A percentile compares a stretch with the other conserved stretches of the same genome.
Conservation (phyloP, 805 yeast species). For the Allodekkera sacchari region DNA sequence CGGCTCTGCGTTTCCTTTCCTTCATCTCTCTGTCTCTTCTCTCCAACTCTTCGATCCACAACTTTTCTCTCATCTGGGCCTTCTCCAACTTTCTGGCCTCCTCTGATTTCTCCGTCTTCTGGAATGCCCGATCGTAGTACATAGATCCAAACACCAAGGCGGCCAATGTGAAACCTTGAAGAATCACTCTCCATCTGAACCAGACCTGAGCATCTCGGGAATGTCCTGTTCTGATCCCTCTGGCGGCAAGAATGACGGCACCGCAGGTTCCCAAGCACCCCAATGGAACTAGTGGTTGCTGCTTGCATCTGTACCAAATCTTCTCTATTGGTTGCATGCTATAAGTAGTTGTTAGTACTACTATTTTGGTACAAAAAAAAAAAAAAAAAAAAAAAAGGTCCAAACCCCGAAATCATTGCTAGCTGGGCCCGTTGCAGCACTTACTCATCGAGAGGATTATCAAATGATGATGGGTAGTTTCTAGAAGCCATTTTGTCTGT, state of each 20-base stretch:
- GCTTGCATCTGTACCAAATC: conserved; percentile 55
- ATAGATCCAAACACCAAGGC: conserved; percentile 79
- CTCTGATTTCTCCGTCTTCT: conserved; percentile 33
- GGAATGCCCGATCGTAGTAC: conserved; percentile 47
- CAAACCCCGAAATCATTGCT: conserved; percentile 30
- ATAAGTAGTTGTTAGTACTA: conserved; percentile 7
- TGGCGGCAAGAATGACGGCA: conserved; percentile 74
- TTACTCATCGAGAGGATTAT: conserved; percentile 38
- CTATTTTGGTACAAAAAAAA: too few relatives aligned
- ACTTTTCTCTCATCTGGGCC: conserved; percentile 74
- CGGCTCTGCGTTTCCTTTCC: conserved; percentile 61
- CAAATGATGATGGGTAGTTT: conserved; percentile 44
- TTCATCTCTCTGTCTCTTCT: conserved; percentile 72
- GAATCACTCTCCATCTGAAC: conserved; percentile 83
- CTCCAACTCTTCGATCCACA: conserved; percentile 89
- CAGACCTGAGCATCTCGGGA: conserved; percentile 71
- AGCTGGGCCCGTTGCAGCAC: conserved; percentile 21
- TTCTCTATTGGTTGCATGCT: conserved; percentile 46
- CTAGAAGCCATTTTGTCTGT: conserved; percentile 30
- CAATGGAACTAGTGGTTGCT: conserved; percentile 85
- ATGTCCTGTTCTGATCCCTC: conserved; percentile 66
- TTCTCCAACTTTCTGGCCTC: conserved; percentile 66
- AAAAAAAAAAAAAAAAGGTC: too few relatives aligned
- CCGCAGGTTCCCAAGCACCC: conserved; percentile 74
- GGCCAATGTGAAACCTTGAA: conserved; percentile 75